Evolutionary conservation across 495 filamentous ascomycete genomes (phyloP), one percentile per base, ranked within the genome.

Genomic region (Neurospora discreta): DNA sequence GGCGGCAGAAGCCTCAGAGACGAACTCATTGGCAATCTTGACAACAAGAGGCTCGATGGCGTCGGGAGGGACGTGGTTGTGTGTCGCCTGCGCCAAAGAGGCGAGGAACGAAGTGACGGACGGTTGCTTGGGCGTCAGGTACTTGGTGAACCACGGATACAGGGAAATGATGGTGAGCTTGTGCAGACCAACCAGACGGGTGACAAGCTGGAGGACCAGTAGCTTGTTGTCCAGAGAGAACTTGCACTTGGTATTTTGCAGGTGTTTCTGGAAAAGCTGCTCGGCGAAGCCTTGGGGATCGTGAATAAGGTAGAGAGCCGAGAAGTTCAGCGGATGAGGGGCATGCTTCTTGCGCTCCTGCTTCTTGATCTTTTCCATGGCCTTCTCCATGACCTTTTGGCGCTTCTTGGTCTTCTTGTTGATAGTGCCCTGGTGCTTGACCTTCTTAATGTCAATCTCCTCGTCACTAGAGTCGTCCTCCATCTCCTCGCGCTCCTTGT

Each of bases 11-110:
- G 93, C 95, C 79, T 99, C 95, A 0, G 93, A 97, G 9, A 99
- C 95, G 77, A 99, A 99, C 81, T 98, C 94, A 71, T 98, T 97
- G 43, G 95, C 95, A 73, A 99, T 98, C 84, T 97, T 98, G 79
- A 92, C 90, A 18, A 99, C 81, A 30, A 99, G 82, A 1, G 95
- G 94, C 81, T 98, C 94, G 23, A 99, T 87, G 6, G 89, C 91
- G 83, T 99, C 95, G 1, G 96, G 96, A 3, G 95, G 95, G 15
- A 98, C 94, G 40, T 97, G 85, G 73, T 90, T 90, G 79, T 99
- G 95, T 13, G 93, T 92, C 15, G 92, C 90, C 82, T 98, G 96
- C 16, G 95, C 95, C 69, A 97, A 86, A 3, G 91, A 95, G 23
- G 95, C 96, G 40, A 99, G 86, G 79, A 98, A 97, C 0, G 94